Evolutionary conservation across 2,329 filamentous ascomycete genomes (phyloP).

Genomic region (Penicillium sp.): DNA sequence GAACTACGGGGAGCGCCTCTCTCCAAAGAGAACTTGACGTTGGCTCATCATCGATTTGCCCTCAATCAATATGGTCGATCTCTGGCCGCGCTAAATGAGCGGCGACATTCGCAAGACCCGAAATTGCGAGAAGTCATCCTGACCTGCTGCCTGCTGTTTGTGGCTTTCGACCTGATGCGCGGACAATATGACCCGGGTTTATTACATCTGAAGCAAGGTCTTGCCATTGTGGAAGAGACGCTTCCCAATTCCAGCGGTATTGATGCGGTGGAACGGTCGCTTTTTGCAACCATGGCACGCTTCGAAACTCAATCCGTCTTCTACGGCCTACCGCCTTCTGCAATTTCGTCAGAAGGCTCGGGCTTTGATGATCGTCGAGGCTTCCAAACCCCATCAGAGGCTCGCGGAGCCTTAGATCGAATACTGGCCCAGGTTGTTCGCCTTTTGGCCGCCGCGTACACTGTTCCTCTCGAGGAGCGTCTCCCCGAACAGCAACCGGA

Average conservation of each 20-base stretch:
- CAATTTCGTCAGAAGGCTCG: not conserved
- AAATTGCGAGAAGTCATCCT: constrained; percentile 19
- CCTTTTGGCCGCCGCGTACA: not conserved
- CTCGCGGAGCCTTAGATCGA: not conserved
- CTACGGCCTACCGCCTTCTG: constrained; percentile 3
- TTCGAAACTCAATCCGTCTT: constrained; percentile 12
- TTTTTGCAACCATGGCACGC: constrained; percentile 11
- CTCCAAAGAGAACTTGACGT: constrained; percentile 3
- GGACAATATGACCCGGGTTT: constrained; percentile 21
- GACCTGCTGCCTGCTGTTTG: constrained; percentile 27
- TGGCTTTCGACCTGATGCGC: constrained; percentile 24
- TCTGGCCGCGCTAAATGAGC: constrained; percentile 16
- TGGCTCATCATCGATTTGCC: constrained; percentile 22
- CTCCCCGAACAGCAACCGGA: constrained; percentile 1
- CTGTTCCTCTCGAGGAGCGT: not conserved
- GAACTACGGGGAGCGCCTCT: constrained; percentile 3
- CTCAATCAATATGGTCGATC: constrained; percentile 24
- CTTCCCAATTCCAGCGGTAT: not conserved
- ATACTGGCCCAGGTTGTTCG: not conserved
- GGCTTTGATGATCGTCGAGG: not conserved
- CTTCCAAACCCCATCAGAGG: constrained; percentile 1
- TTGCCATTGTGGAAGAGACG: constrained; percentile 19
- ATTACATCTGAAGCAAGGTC: constrained; percentile 23
- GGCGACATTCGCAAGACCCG: constrained; percentile 14
- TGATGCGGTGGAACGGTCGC: constrained; percentile 2